Base-by-base conservation (phyloP, 257 asterid genomes). In the Vinca minor region DNA sequence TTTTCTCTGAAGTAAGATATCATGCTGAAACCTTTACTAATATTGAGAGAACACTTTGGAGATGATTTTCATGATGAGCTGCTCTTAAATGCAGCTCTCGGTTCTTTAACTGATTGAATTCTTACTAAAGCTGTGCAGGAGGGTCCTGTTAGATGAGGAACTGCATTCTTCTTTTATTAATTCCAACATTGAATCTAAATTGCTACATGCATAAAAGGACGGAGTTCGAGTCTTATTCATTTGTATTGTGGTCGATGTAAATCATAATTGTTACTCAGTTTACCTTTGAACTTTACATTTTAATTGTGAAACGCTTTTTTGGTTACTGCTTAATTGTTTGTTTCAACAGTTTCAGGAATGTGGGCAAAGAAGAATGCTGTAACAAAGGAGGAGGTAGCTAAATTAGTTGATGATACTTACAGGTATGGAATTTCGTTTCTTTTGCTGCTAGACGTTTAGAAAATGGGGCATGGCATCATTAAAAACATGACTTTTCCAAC, bases 351-450 rank as follows among this genome's bases (percentile, higher is more conserved):
- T 83, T 80, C 96, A 74, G 99, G 92, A 71, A 66, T 74, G 59
- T 79, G 86, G 87, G 79, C 92, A 53, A 93, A 83, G 84, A 93
- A 83, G 82, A 77, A 79, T 77, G 81, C 81, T 61, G 82, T 83
- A 71, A 80, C 85, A 57, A 90, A 82, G 82, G 87, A 86, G 64
- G 91, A 78, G 59, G 93, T 87, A 64, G 96, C 94, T 8, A 94
- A 87, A 81, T 79, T 90, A 41, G 81, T 94, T 21, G 94, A 87
- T 75, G 97, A 94, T 72, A 94, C 85, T 71, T 84, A 87, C 86
- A 84, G 96, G 99, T 84, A 38, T 62, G 74, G 63, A 31, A 55
- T 38, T n/a, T 48, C 11, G 8, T 34, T 21, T 45, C 46, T 68
- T 7, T 73, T 45, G 70, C 44, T 29, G 38, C 38, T 50, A 35